Conservation (phyloP, 805 yeast genomes). For the Yarrowia bubula region DNA sequence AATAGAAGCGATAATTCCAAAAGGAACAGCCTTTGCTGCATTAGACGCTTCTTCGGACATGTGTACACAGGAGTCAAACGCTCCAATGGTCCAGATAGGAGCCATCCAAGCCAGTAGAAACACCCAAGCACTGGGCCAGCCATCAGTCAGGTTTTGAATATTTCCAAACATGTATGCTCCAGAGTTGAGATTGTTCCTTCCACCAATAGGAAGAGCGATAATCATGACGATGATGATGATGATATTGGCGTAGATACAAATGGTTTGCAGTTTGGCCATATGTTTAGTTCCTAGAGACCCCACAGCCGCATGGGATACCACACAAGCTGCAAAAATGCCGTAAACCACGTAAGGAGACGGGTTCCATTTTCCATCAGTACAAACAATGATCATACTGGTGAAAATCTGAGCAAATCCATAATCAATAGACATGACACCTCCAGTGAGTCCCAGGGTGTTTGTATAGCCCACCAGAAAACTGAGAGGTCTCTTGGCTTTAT, state of each 20-base stretch:
- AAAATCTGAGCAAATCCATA: conserved; percentile 69
- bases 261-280: not conserved
- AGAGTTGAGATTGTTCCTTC: not conserved
- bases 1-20: not conserved
- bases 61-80: not conserved
- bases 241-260: not conserved
- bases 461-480: not conserved
- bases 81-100: conserved; percentile 4
- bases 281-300: not conserved
- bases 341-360: not conserved
- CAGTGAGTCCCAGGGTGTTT: conserved; percentile 62
- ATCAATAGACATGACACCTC: conserved; percentile 64
- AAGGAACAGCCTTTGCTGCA: not conserved
- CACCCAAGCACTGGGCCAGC: not conserved
- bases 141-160: not conserved
- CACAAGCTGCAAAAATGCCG: conserved; percentile 1
- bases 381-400: not conserved
- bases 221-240: not conserved
- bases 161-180: not conserved
- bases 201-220: not conserved
- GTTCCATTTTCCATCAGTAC: not conserved
- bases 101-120: not conserved
- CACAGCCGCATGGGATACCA: not conserved
- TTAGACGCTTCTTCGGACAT: not conserved
- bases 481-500: not conserved